Evolutionary conservation across 352 stramenopile genomes (phyloP).

Genomic region (Globisporangium okanoganense): DNA sequence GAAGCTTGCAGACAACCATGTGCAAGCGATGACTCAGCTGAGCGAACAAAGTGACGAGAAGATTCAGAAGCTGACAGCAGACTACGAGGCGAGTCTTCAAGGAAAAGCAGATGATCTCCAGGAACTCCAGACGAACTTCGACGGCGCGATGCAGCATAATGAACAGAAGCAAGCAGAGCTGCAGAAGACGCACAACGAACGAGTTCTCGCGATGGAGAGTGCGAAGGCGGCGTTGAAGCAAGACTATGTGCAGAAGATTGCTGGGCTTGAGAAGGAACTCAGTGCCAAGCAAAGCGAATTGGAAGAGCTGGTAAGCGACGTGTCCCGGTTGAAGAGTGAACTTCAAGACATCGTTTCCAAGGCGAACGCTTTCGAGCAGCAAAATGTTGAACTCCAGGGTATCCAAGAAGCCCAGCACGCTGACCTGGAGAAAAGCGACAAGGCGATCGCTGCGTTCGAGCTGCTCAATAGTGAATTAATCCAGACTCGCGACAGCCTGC

Average conservation of each 20-base stretch:
- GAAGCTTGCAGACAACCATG: not conserved
- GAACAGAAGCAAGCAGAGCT: conserved; percentile 17
- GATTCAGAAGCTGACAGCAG: not conserved
- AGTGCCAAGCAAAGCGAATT: conserved; percentile 3
- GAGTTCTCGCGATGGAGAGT: conserved; percentile 5
- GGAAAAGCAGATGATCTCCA: conserved; percentile 5
- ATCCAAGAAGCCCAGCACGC: not conserved
- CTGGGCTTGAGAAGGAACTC: conserved; percentile 10
- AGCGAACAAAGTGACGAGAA: not conserved
- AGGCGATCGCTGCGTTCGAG: not conserved
- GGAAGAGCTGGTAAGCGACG: conserved; percentile 6
- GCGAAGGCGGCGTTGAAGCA: conserved; percentile 2
- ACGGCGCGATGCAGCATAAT: conserved; percentile 7
- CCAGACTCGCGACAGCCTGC: not conserved
- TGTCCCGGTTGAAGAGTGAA: not conserved
- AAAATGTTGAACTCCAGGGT: not conserved
- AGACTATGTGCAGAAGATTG: conserved; percentile 18
- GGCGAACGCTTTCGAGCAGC: not conserved
- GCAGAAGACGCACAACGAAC: conserved; percentile 18
- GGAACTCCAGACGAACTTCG: conserved; percentile 4
- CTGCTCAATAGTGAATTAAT: not conserved
- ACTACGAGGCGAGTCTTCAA: conserved; percentile 1
- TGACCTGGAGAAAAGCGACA: not conserved
- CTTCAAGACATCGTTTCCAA: not conserved
- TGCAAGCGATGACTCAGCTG: not conserved